Evolutionary conservation across 805 yeast genomes (phyloP).

Genomic region (Wickerhamiella australiensis): DNA sequence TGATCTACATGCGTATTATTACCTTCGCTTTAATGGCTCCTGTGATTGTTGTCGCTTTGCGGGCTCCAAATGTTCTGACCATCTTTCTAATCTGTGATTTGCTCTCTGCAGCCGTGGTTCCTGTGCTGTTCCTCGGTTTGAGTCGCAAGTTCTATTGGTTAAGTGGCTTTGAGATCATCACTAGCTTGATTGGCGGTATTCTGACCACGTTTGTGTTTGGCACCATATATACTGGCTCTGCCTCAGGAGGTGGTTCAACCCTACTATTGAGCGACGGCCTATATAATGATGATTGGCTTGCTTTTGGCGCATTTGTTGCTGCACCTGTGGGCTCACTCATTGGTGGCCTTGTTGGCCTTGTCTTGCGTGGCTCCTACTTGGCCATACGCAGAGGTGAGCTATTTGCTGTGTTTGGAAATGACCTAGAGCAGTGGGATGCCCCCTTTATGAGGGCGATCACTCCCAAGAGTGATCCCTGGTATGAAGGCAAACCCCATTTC

Average conservation of each 20-base stretch:
- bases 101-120: constrained; percentile 76
- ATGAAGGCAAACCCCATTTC: constrained; percentile 14
- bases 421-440: constrained; percentile 8
- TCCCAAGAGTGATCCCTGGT: constrained; percentile 18
- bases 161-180: constrained; percentile 67
- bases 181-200: constrained; percentile 75
- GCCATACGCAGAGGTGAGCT: constrained; percentile 14
- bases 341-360: constrained; percentile 43
- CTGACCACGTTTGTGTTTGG: constrained; percentile 76
- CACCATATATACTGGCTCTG: constrained; percentile 51
- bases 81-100: constrained; percentile 85
- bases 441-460: constrained; percentile 12
- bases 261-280: constrained; percentile 53
- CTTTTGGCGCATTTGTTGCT: constrained; percentile 84
- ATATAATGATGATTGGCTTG: constrained; percentile 76
- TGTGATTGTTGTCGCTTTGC: constrained; percentile 68
- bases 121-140: constrained; percentile 70
- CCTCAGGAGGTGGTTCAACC: constrained; percentile 64
- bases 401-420: constrained; percentile 31
- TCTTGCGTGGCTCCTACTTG: constrained; percentile 18
- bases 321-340: constrained; percentile 73
- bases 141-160: constrained; percentile 54
- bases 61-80: constrained; percentile 72
- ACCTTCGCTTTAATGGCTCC: constrained; percentile 78
- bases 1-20: constrained; percentile 53